Conservation (phyloP, 352 stramenopile species). For the Phytophthora sp. region DNA sequence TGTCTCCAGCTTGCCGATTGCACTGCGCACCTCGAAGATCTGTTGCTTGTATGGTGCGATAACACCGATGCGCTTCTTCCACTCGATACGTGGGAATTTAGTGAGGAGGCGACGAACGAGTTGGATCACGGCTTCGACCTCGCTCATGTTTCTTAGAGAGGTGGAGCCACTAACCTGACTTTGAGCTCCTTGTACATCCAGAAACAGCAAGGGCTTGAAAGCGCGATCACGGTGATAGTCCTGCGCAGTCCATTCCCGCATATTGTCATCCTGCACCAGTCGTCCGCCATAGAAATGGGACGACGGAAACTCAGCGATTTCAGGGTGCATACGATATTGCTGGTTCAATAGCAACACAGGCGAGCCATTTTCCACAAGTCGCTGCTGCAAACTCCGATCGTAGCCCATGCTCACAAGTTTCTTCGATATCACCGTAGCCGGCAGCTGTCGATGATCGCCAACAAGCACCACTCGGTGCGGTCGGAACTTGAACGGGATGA, state of each 20-base stretch:
- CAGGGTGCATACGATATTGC: slow-evolving; percentile 98
- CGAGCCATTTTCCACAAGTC: slow-evolving; percentile 88
- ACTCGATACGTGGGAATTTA: slow-evolving; percentile 71
- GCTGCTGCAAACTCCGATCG: slow-evolving; percentile 96
- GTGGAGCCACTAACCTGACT: slow-evolving; percentile 77
- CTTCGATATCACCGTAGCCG: slow-evolving; percentile 97
- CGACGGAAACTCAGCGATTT: slow-evolving; percentile 96
- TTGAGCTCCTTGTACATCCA: slow-evolving; percentile 67
- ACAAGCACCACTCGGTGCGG: slow-evolving; percentile 85
- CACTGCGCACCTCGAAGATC: slow-evolving; percentile 87
- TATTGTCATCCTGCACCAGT: slow-evolving; percentile 87
- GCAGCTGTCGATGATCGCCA: slow-evolving; percentile 97
- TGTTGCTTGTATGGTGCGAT: slow-evolving; percentile 99
- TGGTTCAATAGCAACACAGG: slow-evolving; percentile 91
- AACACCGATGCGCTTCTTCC: slow-evolving; percentile 94
- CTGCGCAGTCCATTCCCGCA: slow-evolving; percentile 81
- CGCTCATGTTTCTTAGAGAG: slow-evolving; percentile 77
- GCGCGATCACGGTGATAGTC: slow-evolving; percentile 53
- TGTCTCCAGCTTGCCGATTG: slow-evolving; percentile 68
- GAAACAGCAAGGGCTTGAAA: slow-evolving; percentile 73
- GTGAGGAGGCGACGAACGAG: slow-evolving; percentile 92
- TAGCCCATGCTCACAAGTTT: slow-evolving; percentile 85
- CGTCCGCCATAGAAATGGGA: slow-evolving; percentile 93
- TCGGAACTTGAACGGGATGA: slow-evolving; percentile 96
- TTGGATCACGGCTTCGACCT: slow-evolving; percentile 82